Evolutionary conservation across 1,284 basidiomycete genomes (phyloP), one percentile per base, ranked within the genome.

Genomic region (Sanguinoderma infundibulare): DNA sequence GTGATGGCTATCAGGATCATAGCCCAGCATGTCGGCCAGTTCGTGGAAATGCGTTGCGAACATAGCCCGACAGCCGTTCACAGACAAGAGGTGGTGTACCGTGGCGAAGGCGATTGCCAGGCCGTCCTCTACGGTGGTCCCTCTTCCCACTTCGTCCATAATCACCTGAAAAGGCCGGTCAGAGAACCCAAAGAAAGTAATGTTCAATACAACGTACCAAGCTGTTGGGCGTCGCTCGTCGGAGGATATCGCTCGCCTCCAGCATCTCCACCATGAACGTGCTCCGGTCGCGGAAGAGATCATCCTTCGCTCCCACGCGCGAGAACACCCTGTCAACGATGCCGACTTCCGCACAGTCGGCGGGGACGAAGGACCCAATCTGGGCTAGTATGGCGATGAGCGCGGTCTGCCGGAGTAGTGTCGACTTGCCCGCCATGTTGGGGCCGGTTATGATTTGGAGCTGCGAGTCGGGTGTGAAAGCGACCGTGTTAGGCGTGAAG

Each of bases 31-130:
- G 65, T 94, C 89, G 1, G 91, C 90, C 12, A 99, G 78, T 71
- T 98, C 95, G 73, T 98, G 95, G 70, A 98, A 98, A 76, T 99
- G 97, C 12, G 97, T 99, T 2, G 98, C 97, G 72, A 99, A 99
- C 28, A 99, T 79, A 1, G 92, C 86, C 24, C 95, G 86, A 72
- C 92, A 95, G 55, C 81, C 78, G 70, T 94, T 95, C n/a, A 84
- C 77, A 17, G 81, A 77, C 46, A 91, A 78, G 15, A 99, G 83
- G 71, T 97, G 90, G 71, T 96, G 87, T 14, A 98, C 81, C 1
- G 95, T 90, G 0, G 95, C 93, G 73, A 95, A 98, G 1, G 96
- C 96, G 50, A 99, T 95, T 0, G 96, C 92, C 17, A 98, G 77
- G 4, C 98, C 97, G 67, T 98, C 96, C 59, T 89, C 85, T 5